Conservation (phyloP, 768 basidiomycete genomes). For the Hypholoma fasciculare region DNA sequence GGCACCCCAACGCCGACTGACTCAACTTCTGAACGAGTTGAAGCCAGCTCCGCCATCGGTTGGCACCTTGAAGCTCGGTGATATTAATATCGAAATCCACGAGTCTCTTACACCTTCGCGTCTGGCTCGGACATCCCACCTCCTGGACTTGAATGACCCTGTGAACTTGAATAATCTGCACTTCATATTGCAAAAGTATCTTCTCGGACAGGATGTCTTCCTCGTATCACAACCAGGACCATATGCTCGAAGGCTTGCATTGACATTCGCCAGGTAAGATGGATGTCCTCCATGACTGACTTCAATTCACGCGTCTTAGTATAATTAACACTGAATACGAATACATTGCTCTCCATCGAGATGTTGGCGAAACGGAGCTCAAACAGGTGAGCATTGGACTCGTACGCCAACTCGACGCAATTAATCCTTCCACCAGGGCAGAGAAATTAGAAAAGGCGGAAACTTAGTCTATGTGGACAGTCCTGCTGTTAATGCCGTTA, state of each 20-base stretch:
- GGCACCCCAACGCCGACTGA: constrained; percentile 47
- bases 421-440: constrained; percentile 34
- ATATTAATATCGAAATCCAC: constrained; percentile 56
- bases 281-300: not conserved
- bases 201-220: constrained; percentile 69
- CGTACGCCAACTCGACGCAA: not conserved
- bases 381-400: constrained; percentile 46
- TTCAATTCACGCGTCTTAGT: constrained; percentile 24
- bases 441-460: constrained; percentile 62
- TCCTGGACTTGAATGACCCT: constrained; percentile 52
- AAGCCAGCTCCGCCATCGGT: constrained; percentile 39
- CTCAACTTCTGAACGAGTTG: constrained; percentile 46
- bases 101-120: constrained; percentile 46
- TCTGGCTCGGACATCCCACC: constrained; percentile 41
- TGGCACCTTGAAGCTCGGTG: constrained; percentile 58
- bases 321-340: constrained; percentile 70
- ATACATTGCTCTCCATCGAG: constrained; percentile 64
- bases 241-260: constrained; percentile 59
- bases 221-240: constrained; percentile 67
- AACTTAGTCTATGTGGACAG: constrained; percentile 70
- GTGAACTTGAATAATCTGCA: constrained; percentile 59
- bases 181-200: constrained; percentile 67
- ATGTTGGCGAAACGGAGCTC: constrained; percentile 72
- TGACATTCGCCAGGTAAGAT: constrained; percentile 61
- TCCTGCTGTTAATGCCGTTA: constrained; percentile 65